A percentile compares a stretch with the other conserved stretches of the same genome.
phyloP scores from a whole-genome alignment of 495 filamentous ascomycete species.

The Amorphotheca resinae region DNA sequence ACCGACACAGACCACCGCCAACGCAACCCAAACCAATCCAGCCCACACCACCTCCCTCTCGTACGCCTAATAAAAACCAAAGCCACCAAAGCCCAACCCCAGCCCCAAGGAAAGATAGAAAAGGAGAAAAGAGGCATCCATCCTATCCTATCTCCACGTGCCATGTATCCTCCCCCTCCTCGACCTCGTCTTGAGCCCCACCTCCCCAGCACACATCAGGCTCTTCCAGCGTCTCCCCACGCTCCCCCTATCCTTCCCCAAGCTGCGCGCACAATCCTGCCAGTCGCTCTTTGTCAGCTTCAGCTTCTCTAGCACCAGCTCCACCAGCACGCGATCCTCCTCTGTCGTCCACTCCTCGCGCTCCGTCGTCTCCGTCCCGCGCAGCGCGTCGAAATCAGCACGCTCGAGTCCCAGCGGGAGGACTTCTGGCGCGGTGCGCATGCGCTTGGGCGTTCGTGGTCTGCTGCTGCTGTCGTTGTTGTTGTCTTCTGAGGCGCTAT shows the following conservation, averaged over 20 bases:
- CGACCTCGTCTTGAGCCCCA: conserved; percentile 40
- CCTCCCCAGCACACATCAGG: conserved; percentile 47
- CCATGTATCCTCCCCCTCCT: conserved; percentile 36
- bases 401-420: conserved; percentile 55
- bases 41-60: too few relatives aligned
- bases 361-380: conserved; percentile 18
- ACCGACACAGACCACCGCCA: too few relatives aligned
- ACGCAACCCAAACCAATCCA: too few relatives aligned
- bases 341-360: conserved; percentile 46
- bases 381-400: conserved; percentile 51
- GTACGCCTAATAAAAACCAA: neutral
- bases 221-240: conserved; percentile 61
- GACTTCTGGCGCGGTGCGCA: conserved; percentile 50
- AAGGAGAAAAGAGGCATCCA: neutral
- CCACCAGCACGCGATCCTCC: conserved; percentile 59
- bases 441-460: conserved; percentile 57
- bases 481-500: conserved; percentile 28
- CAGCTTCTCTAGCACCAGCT: conserved; percentile 64
- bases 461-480: conserved; percentile 18
- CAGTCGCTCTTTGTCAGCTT: conserved; percentile 60
- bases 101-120: neutral
- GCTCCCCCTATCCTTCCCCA: conserved; percentile 53
- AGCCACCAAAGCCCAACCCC: neutral
- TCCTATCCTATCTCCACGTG: conserved; percentile 39
- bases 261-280: conserved; percentile 62